Base-by-base conservation (phyloP, 768 basidiomycete genomes). In the Candolleomyces efflorescens region DNA sequence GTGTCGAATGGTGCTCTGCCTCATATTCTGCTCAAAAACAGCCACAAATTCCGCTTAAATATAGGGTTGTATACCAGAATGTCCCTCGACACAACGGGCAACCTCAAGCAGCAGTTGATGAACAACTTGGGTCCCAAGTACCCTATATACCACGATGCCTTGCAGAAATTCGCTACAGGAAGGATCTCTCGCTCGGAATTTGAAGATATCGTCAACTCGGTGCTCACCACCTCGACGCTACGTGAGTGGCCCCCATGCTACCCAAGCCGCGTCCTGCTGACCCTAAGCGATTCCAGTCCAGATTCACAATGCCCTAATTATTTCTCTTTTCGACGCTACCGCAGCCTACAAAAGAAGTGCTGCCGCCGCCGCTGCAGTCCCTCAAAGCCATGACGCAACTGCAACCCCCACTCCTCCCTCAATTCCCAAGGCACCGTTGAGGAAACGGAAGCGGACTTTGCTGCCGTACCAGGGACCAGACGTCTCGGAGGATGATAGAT, bases 281-380 rank as follows among this genome's bases (percentile, higher is more conserved):
- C 56, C 10, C 46, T 41, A 17, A 20, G 27, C 22, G 17, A 9
- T 15, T 46, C 15, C 60, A 87, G 87, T 91, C 26, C 89, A 90
- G 69, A 73, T 92, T 2, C 91, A 93, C 67, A 93, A 93, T 69
- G 85, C 90, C 11, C 77, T 93, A 32, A 85, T 93, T 37, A 91
- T 92, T 27, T 90, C 90, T 2, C 71, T 93, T 15, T 90, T 92
- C 60, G 90, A 90, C 69, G 87, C 87, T 22, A 89, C 89, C 1
- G 75, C 77, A 3, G 82, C 83, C 0, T 83, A 87, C 62, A 83
- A 86, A 62, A 81, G 87, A 43, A 59, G 39, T 41, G 58, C 58
- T 36, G 51, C 51, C 3, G 24, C 24, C 15, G 37, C 47, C 24
- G 56, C 48, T 22, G 51, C 49, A 15, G 17, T 37, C 27, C 11